Conservation (phyloP, 2,329 filamentous ascomycete species). For the Claviceps africana region DNA sequence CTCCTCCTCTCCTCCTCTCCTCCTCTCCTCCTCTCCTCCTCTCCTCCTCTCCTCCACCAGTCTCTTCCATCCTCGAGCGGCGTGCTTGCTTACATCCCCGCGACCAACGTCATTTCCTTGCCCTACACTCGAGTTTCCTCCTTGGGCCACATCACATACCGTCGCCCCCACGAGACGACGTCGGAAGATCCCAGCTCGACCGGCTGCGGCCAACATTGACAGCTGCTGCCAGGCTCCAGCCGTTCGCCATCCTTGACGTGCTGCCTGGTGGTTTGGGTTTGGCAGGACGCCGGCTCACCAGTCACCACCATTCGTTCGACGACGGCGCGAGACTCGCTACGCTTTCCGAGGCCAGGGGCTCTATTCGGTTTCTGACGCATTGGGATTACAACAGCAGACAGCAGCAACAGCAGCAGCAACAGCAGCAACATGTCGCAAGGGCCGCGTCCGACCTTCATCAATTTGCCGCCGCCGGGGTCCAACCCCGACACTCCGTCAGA, state of each 20-base stretch:
- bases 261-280: too few species aligned
- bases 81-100: neutral
- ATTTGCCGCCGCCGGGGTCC: conserved; percentile 68
- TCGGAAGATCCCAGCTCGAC: too few species aligned
- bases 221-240: too few species aligned
- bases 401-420: too few species aligned
- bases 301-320: too few species aligned
- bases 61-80: too few species aligned
- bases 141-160: neutral
- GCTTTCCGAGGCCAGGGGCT: too few species aligned
- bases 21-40: neutral
- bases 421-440: conserved; percentile 27
- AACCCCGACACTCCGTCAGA: conserved; percentile 79
- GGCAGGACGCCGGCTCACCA: too few species aligned
- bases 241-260: too few species aligned
- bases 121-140: neutral
- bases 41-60: neutral
- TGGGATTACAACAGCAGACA: neutral
- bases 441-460: conserved; percentile 56
- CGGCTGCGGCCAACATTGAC: too few species aligned
- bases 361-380: neutral
- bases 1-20: neutral
- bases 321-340: too few species aligned
- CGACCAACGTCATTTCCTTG: neutral
- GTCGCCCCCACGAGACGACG: neutral